Evolutionary conservation across 2,329 filamentous ascomycete genomes (phyloP).

Genomic region (Trichoderma guizhouense): DNA sequence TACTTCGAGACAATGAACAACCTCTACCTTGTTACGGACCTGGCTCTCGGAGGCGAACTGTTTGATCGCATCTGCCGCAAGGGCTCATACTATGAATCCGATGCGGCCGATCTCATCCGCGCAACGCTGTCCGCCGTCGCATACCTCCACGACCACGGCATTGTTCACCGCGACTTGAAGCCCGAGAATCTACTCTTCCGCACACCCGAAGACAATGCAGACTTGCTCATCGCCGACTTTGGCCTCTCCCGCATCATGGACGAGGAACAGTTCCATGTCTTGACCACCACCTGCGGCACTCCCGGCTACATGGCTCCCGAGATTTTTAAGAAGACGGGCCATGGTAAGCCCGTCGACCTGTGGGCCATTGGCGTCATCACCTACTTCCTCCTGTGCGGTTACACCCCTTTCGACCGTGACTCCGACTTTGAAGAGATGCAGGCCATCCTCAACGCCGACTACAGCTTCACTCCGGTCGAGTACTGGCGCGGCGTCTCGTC

Average conservation of each 20-base stretch:
- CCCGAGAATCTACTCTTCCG: constrained; percentile 96
- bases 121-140: constrained; percentile 95
- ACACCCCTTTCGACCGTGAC: constrained; percentile 96
- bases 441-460: constrained; percentile 94
- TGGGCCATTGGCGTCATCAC: constrained; percentile 99
- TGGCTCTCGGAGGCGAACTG: constrained; percentile 91
- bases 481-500: constrained; percentile 95
- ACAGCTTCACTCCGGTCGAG: constrained; percentile 88
- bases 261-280: constrained; percentile 94
- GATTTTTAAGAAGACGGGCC: constrained; percentile 98
- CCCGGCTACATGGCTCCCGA: constrained; percentile 99
- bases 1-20: constrained; percentile 99
- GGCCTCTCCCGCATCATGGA: constrained; percentile 97
- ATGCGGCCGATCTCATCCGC: constrained; percentile 91
- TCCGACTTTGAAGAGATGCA: constrained; percentile 99
- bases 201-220: constrained; percentile 95
- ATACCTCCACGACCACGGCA: constrained; percentile 97
- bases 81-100: constrained; percentile 96
- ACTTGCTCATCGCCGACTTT: constrained; percentile 95
- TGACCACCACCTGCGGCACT: constrained; percentile 96
- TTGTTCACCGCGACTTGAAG: constrained; percentile 96
- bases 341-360: constrained; percentile 96
- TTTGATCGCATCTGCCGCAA: constrained; percentile 99
- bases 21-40: constrained; percentile 94
- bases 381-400: constrained; percentile 96